Evolutionary conservation across 164 flowering plant species (phyloP), one percentile per base, ranked within the genome.

Genomic region (Magnolia changhungtana): DNA sequence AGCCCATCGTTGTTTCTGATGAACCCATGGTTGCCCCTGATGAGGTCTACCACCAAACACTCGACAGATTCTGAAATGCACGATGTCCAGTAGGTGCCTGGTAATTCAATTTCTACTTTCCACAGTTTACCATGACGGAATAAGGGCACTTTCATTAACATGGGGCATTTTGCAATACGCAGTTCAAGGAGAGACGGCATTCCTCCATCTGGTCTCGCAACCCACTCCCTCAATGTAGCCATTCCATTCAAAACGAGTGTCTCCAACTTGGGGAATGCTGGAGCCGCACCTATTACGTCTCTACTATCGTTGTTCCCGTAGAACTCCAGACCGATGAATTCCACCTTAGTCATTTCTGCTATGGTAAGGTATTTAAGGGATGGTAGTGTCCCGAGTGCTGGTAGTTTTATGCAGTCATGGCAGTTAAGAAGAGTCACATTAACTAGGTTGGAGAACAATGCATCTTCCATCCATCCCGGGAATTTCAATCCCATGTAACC

Each of bases 61-160:
- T 29, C 31, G 31, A 29, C 31, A 29, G 31, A 29, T 29, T 29
- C 31, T 29, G 31, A 29, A 29, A 29, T 2, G 2, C 31, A 29
- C 31, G 31, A 29, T 29, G 31, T 29, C 31, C 31, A 29, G 31
- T 8, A 86, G 90, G 0, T 65, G 23, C 23, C 13, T n/a, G 29
- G 27, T 21, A n/a, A 9, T 21, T 65, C 27, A 65, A 27, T 2
- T 1, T 21, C 7, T 65, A 71, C 31, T 18, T 21, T 65, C 23
- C 68, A 11, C 68, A 65, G 86, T 0, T 75, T 78, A 21, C 8
- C 69, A 66, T 3, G 24, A 61, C 18, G 20, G n/a, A 19, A 16
- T 1, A 52, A 37, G 1, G 83, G 75, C n/a, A 83, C 23, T 8
- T 75, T 29, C 37, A 72, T 45, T 8, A 67, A 64, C 24, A 6